Evolutionary conservation across 2,329 filamentous ascomycete genomes (phyloP), one percentile per base, ranked within the genome.

Genomic region (Hymenoscyphus infarciens): DNA sequence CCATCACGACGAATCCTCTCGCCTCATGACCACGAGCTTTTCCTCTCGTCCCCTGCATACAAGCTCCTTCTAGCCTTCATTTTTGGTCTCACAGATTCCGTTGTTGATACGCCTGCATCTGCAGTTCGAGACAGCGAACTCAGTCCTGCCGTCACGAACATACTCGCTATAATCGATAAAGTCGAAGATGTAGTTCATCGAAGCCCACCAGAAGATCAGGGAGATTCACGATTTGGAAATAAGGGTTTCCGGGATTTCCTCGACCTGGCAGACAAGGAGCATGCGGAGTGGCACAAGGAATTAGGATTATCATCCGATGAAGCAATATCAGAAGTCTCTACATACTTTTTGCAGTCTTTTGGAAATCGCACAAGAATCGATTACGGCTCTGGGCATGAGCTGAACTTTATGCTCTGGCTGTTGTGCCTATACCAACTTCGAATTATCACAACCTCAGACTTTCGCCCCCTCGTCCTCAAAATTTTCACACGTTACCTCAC

Each of bases 381-480:
- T 78, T 99, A 99, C 75, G 95, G 95, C 58, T 97, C 92, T 0
- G 95, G 95, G 2, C 95, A 99, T 76, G 95, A 99, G 78, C 84
- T 99, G 66, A 98, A 99, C 80, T 98, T 99, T 77, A 82, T 94
- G 75, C 89, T 97, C 74, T 99, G 94, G 93, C 83, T 98, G 39
- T 84, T 99, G n/a, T 97, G 92, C 73, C 86, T 99, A 0, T 91
- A 95, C 75, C 90, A 94, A 72, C 82, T 97, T 16, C 80, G 81
- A 11, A 76, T 91, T 22, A 74, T 98, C 39, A 78, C 82, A 0
- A 74, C 76, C 5, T 70, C 81, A 11, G 89, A 93, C 69, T 96
- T 97, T 76, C 84, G 85, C 35, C 78, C 87, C 3, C 75, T 98
- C 27, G 86, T 92, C 1, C 84, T 98, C 56, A 80, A 84, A 62